Conservation (phyloP, 345 rosid species). For the Isatis tinctoria region DNA sequence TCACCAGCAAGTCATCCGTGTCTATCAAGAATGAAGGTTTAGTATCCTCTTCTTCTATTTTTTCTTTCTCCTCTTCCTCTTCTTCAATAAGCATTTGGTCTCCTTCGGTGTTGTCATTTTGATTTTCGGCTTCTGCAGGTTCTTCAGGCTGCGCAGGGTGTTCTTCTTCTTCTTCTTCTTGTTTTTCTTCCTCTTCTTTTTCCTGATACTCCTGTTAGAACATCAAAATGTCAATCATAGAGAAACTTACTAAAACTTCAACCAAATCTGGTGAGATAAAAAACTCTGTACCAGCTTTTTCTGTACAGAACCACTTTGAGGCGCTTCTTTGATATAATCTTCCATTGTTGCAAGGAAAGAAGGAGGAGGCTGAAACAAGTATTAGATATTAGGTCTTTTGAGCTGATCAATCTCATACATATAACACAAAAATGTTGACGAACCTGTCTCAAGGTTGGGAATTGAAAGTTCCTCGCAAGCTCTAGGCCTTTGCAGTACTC, state of each 20-base stretch:
- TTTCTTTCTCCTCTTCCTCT: slow-evolving; percentile 11
- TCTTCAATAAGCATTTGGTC: slow-evolving; percentile 24
- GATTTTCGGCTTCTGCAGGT: slow-evolving; percentile 1
- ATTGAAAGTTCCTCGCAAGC: slow-evolving; percentile 33
- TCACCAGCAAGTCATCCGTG: slow-evolving; percentile 45
- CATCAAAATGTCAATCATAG: background rate
- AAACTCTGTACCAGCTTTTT: slow-evolving; percentile 68
- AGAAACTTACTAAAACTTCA: background rate
- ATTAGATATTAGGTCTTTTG: background rate
- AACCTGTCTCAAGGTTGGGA: slow-evolving; percentile 37
- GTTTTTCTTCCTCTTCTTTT: slow-evolving; percentile 17
- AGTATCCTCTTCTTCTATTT: slow-evolving; percentile 12
- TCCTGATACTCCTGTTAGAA: slow-evolving; percentile 25
- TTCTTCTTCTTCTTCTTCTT: slow-evolving; percentile 4
- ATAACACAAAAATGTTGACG: background rate
- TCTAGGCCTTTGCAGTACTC: slow-evolving; percentile 33
- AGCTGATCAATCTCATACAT: background rate
- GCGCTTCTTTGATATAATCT: slow-evolving; percentile 86
- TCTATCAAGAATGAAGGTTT: slow-evolving; percentile 30
- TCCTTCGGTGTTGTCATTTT: slow-evolving; percentile 1
- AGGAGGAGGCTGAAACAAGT: slow-evolving; percentile 52
- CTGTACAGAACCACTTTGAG: slow-evolving; percentile 51
- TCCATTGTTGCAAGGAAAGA: slow-evolving; percentile 97
- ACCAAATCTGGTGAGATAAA: background rate
- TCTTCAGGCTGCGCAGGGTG: slow-evolving; percentile 16